These are phyloP conservation scores for Pilasporangium apinafurcum DNA, from an alignment of 352 stramenopile genomes.

Conservation along the genomic window DNA sequence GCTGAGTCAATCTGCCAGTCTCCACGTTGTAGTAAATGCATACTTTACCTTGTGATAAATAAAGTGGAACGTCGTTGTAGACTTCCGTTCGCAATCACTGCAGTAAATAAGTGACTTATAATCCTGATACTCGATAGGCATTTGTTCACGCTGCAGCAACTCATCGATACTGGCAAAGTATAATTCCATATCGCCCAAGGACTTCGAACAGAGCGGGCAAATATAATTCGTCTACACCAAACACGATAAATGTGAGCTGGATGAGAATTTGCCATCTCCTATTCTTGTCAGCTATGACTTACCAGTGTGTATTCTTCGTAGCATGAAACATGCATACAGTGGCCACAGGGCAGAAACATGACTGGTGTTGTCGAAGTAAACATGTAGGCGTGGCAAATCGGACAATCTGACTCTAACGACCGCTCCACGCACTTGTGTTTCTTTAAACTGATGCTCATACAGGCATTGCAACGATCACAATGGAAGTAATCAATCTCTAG, in stretches of 20 bases:
- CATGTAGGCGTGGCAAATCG: slow-evolving; percentile 94
- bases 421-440: slow-evolving; percentile 94
- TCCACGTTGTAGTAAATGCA: neutral
- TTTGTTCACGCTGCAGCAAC: slow-evolving; percentile 70
- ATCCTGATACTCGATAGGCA: slow-evolving; percentile 73
- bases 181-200: slow-evolving; percentile 90
- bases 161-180: slow-evolving; percentile 87
- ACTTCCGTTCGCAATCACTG: slow-evolving; percentile 85
- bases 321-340: slow-evolving; percentile 96
- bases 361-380: slow-evolving; percentile 95
- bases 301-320: slow-evolving; percentile 92
- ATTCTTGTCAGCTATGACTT: slow-evolving; percentile 1
- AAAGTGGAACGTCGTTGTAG: slow-evolving; percentile 78
- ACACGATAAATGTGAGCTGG: slow-evolving; percentile 2
- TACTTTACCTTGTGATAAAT: slow-evolving; percentile 76
- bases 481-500: slow-evolving; percentile 97
- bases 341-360: slow-evolving; percentile 92
- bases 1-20: neutral
- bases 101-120: slow-evolving; percentile 75
- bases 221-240: slow-evolving; percentile 87
- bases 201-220: slow-evolving; percentile 94
- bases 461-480: slow-evolving; percentile 98
- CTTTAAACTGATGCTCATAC: slow-evolving; percentile 90
- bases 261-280: neutral
- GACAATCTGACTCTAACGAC: slow-evolving; percentile 92